These are phyloP conservation scores for Brassica incana DNA, from an alignment of 345 rosid genomes.

Conservation along the genomic window DNA sequence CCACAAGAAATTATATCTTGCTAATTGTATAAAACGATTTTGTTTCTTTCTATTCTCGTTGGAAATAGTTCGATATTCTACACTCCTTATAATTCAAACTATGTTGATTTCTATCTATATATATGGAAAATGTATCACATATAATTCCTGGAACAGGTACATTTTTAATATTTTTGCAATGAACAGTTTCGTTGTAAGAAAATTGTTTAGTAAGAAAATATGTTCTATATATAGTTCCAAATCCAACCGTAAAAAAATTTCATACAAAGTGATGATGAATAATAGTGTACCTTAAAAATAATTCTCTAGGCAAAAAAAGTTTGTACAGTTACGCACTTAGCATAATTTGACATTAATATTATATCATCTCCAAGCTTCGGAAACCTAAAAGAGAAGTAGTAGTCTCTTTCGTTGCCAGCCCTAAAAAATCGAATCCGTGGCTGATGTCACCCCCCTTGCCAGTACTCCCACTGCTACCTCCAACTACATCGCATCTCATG, in stretches of 20 bases:
- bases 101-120: not conserved
- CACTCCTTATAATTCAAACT: not conserved
- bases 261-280: conserved; percentile 7
- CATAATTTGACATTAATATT: conserved; percentile 1
- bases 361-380: conserved; percentile 79
- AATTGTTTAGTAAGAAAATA: not conserved
- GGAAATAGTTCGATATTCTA: not conserved
- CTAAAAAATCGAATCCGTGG: conserved; percentile 73
- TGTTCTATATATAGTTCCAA: not conserved
- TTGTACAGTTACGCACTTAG: conserved; percentile 27
- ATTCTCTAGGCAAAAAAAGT: conserved; percentile 13
- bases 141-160: not conserved
- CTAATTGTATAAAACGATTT: not conserved
- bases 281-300: conserved; percentile 5
- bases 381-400: conserved; percentile 54
- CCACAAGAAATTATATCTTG: not conserved
- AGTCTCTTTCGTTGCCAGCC: conserved; percentile 49
- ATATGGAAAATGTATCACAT: not conserved
- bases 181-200: not conserved
- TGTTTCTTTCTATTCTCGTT: not conserved
- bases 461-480: conserved; percentile 31
- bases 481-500: conserved; percentile 27
- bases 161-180: not conserved
- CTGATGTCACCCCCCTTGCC: conserved; percentile 23
- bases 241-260: not conserved